Evolutionary conservation across 2,329 filamentous ascomycete genomes (phyloP).

Genomic region (Talaromyces sp.): DNA sequence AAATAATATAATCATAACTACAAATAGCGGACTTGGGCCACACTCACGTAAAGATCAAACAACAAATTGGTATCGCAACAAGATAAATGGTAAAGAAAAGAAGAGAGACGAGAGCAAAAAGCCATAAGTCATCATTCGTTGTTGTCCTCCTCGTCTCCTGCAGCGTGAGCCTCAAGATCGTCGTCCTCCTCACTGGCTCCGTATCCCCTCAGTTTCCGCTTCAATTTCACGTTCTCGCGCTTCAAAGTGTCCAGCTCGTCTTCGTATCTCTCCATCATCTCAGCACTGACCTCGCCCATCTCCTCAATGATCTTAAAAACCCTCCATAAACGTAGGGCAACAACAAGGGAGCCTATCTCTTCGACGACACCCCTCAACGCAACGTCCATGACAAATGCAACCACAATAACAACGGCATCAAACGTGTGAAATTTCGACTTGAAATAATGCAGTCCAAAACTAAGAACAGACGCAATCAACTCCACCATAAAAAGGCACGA

Average conservation of each 20-base stretch:
- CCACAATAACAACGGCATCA: conserved; percentile 58
- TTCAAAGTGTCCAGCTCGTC: conserved; percentile 42
- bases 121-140: background rate
- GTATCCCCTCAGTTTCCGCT: conserved; percentile 8
- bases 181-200: conserved; percentile 6
- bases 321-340: conserved; percentile 63
- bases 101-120: background rate
- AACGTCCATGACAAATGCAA: conserved; percentile 59
- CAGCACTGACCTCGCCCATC: conserved; percentile 57
- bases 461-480: conserved; percentile 54
- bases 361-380: conserved; percentile 49
- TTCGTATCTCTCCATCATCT: conserved; percentile 57
- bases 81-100: background rate
- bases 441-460: conserved; percentile 60
- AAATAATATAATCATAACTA: background rate
- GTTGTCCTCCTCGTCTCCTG: conserved; percentile 6
- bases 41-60: background rate
- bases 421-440: conserved; percentile 57
- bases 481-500: conserved; percentile 63
- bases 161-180: conserved; percentile 7
- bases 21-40: background rate
- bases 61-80: conserved; percentile 13
- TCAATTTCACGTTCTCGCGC: conserved; percentile 9
- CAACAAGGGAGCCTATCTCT: conserved; percentile 50
- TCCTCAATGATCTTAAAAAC: conserved; percentile 69